Conservation (phyloP, 305 asterid genomes). For the Vinca major region DNA sequence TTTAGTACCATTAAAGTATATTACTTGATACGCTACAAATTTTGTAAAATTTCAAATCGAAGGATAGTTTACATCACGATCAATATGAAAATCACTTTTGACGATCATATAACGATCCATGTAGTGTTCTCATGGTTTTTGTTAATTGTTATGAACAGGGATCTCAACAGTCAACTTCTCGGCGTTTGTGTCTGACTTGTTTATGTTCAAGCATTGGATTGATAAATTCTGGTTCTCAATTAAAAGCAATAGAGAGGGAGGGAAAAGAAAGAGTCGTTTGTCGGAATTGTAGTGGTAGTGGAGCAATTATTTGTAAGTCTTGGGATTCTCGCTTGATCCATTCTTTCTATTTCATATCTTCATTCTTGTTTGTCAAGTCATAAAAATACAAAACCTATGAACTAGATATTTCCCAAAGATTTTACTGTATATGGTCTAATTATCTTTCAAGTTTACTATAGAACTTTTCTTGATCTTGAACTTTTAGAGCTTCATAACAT, state of each 20-base stretch:
- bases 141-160: constrained; percentile 33
- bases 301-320: constrained; percentile 82
- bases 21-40: too few relatives aligned
- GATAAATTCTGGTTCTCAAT: constrained; percentile 31
- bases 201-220: constrained; percentile 59
- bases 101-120: too few relatives aligned
- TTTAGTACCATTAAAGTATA: too few relatives aligned
- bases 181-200: constrained; percentile 69
- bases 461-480: neutral
- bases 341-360: neutral
- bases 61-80: too few relatives aligned
- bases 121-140: too few relatives aligned
- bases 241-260: constrained; percentile 50
- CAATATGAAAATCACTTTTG: too few relatives aligned
- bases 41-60: too few relatives aligned
- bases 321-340: neutral
- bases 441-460: neutral
- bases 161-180: constrained; percentile 33
- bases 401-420: neutral
- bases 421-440: neutral
- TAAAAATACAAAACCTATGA: neutral
- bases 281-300: constrained; percentile 85
- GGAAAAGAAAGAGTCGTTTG: constrained; percentile 58
- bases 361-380: neutral
- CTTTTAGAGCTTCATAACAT: neutral